These are phyloP conservation scores for Syzygium syzygioides DNA, from an alignment of 441 rosid genomes.

Conservation along the genomic window DNA sequence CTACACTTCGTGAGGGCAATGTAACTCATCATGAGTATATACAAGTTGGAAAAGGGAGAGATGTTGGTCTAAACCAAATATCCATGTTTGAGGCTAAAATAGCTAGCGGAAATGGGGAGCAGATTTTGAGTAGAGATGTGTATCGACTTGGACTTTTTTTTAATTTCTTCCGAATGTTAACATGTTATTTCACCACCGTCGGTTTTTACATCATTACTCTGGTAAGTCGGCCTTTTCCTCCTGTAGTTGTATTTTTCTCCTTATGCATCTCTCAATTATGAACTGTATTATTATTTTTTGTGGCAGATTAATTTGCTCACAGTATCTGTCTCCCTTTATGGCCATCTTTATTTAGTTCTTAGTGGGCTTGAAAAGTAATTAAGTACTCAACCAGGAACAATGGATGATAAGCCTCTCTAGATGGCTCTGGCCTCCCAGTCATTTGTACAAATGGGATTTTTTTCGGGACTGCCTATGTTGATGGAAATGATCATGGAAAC, in stretches of 20 bases:
- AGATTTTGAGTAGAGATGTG: conserved; percentile 89
- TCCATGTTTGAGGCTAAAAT: conserved; percentile 99
- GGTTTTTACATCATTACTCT: conserved; percentile 96
- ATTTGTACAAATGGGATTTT: conserved; percentile 88
- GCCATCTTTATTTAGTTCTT: conserved; percentile 94
- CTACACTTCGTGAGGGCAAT: conserved; percentile 96
- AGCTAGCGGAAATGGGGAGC: conserved; percentile 98
- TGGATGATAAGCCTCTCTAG: conserved; percentile 87
- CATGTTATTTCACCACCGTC: conserved; percentile 93
- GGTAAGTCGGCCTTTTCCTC: conserved; percentile 30
- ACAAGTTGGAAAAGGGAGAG: conserved; percentile 99
- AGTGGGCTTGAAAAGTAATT: conserved; percentile 93
- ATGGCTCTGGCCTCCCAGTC: conserved; percentile 97
- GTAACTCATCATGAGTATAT: conserved; percentile 98
- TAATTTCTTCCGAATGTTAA: conserved; percentile 95
- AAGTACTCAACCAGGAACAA: conserved; percentile 59
- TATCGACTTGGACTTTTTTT: conserved; percentile 96
- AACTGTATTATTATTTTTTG: conserved; percentile 10
- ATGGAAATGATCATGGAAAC: conserved; percentile 98
- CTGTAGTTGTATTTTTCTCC: too few species aligned
- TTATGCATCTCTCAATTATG: neutral
- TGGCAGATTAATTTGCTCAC: conserved; percentile 87
- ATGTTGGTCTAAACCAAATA: conserved; percentile 95
- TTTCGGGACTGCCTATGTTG: conserved; percentile 94
- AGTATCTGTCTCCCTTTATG: conserved; percentile 94